Evolutionary conservation across 805 yeast species (phyloP).

Genomic region (Debaryomyces castellii): DNA sequence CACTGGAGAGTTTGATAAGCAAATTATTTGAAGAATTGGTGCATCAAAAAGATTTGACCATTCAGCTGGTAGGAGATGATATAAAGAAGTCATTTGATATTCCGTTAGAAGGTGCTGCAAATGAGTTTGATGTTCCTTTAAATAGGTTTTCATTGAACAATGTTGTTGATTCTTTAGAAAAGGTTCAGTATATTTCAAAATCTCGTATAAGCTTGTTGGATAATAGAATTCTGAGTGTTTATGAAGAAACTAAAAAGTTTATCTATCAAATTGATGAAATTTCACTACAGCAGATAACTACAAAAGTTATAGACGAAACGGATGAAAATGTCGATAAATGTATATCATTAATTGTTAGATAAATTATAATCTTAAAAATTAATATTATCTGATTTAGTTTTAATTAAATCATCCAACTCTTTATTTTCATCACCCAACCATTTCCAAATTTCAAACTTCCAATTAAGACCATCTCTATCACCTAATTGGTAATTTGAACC

Average conservation of each 20-base stretch:
- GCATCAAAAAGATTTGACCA: constrained; percentile 6
- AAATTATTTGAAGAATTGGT: constrained; percentile 12
- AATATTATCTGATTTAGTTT: neutral
- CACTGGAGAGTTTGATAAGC: constrained; percentile 3
- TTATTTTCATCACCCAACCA: constrained; percentile 48
- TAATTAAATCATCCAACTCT: neutral
- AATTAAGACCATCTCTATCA: constrained; percentile 70
- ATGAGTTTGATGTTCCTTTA: neutral
- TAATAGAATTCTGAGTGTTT: constrained; percentile 8
- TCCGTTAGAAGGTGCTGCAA: constrained; percentile 17
- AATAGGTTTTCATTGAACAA: constrained; percentile 9
- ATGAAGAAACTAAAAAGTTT: constrained; percentile 12
- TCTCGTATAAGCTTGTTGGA: constrained; percentile 19
- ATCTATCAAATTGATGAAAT: constrained; percentile 28
- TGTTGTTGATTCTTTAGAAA: constrained; percentile 18
- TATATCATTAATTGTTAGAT: constrained; percentile 1
- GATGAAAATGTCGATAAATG: constrained; percentile 9
- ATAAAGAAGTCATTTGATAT: constrained; percentile 20
- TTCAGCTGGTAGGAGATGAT: constrained; percentile 5
- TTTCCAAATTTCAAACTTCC: constrained; percentile 82
- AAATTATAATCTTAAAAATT: neutral
- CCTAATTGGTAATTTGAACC: constrained; percentile 77
- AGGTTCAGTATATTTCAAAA: constrained; percentile 24
- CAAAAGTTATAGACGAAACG: constrained; percentile 17
- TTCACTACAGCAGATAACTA: constrained; percentile 18